phyloP scores from a whole-genome alignment of 1,139 yeast genomes.

The Debaryomyces psychrophilus region DNA sequence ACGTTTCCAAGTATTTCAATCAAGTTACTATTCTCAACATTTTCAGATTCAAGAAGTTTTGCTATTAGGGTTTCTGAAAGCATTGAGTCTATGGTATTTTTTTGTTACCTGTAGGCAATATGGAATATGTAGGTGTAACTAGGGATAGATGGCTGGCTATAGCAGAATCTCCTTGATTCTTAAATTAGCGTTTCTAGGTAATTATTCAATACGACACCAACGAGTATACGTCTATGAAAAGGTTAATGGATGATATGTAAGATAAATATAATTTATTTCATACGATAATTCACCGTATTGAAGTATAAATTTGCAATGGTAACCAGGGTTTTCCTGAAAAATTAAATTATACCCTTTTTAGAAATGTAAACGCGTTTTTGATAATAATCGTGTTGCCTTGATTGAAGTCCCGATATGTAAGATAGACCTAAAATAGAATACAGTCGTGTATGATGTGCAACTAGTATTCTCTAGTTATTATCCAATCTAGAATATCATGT shows the following conservation, averaged over 20 bases:
- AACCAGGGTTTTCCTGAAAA: neutral
- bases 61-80: slow-evolving; percentile 4
- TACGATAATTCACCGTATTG: neutral
- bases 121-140: neutral
- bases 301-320: slow-evolving; percentile 2
- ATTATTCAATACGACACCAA: neutral
- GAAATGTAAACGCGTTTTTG: slow-evolving; percentile 9
- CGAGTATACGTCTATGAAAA: neutral
- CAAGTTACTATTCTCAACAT: slow-evolving; percentile 33
- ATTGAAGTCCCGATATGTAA: neutral
- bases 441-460: neutral
- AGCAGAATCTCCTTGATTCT: neutral
- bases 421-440: neutral
- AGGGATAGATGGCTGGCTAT: neutral
- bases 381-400: slow-evolving; percentile 1
- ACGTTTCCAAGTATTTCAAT: slow-evolving; percentile 41
- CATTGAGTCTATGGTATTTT: neutral
- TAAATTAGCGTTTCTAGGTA: neutral
- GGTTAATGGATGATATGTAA: neutral
- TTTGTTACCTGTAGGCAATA: neutral
- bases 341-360: slow-evolving; percentile 7
- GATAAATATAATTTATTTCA: neutral
- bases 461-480: slow-evolving; percentile 29
- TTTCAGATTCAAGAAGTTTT: slow-evolving; percentile 27
- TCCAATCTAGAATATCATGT: slow-evolving; percentile 52